These are phyloP conservation scores for Phytomonas francai DNA, from an alignment of 208 protist species.

Conservation along the genomic window DNA sequence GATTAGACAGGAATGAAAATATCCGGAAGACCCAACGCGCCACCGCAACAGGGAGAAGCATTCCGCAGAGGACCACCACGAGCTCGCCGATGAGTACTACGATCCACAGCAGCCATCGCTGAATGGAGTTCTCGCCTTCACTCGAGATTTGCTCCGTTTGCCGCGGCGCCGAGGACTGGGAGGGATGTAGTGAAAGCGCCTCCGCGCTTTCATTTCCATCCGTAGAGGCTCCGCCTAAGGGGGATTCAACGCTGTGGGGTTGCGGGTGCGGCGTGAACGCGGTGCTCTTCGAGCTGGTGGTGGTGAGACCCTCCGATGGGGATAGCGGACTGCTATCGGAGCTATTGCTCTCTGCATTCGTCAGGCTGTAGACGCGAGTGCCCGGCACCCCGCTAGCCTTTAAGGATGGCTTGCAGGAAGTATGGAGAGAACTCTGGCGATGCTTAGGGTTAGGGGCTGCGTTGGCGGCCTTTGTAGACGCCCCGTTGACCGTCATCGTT, in stretches of 20 bases:
- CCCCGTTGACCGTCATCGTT: not conserved
- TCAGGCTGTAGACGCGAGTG: not conserved
- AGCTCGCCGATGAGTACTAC: conserved; percentile 11
- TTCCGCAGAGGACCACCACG: conserved; percentile 26
- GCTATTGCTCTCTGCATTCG: not conserved
- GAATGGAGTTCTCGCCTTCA: not conserved
- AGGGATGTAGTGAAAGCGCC: not conserved
- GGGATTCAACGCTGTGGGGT: not conserved
- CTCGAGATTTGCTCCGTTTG: not conserved
- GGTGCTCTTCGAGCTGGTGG: not conserved
- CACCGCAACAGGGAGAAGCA: conserved; percentile 30
- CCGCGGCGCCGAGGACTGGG: not conserved
- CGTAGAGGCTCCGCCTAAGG: not conserved
- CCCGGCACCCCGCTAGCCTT: not conserved
- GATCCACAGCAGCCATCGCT: not conserved
- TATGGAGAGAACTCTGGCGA: not conserved
- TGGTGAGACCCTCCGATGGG: not conserved
- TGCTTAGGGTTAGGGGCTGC: not conserved
- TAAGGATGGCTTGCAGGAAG: not conserved
- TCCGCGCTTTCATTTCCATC: not conserved
- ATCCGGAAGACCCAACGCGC: conserved; percentile 25
- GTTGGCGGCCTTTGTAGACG: not conserved
- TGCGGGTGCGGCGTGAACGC: not conserved
- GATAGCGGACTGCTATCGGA: not conserved
- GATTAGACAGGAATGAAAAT: conserved; percentile 14